phyloP scores from a whole-genome alignment of 129 eudicot species.

The Cynara cardunculus region DNA sequence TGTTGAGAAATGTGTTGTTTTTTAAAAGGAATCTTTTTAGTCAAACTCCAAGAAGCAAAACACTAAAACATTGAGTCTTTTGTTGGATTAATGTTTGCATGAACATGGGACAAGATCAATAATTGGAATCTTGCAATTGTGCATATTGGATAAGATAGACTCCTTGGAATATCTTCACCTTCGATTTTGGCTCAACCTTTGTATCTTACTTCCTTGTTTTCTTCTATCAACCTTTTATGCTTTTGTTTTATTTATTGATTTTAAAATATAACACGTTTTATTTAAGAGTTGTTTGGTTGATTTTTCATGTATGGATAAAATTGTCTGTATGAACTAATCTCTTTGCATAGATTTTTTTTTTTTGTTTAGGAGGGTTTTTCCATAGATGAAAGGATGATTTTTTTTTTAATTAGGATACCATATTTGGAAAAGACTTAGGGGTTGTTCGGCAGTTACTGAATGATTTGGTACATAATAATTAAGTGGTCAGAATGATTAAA shows the following conservation, averaged over 20 bases:
- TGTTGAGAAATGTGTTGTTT: slow-evolving; percentile 18
- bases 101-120: slow-evolving; percentile 22
- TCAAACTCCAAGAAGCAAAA: slow-evolving; percentile 15
- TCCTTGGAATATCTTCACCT: slow-evolving; percentile 23
- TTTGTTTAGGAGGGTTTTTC: no score
- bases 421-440: no score
- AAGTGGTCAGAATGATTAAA: no score
- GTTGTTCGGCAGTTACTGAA: no score
- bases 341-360: no score
- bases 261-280: not conserved
- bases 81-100: slow-evolving; percentile 12
- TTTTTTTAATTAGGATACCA: no score
- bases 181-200: slow-evolving; percentile 20
- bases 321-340: no score
- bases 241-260: slow-evolving; percentile 18
- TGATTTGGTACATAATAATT: no score
- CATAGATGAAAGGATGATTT: not conserved
- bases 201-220: slow-evolving; percentile 22
- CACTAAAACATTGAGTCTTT: not conserved
- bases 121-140: slow-evolving; percentile 28
- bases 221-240: not conserved
- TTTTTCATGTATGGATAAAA: no score
- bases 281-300: no score
- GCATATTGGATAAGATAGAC: slow-evolving; percentile 27
- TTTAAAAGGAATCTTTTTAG: slow-evolving; percentile 16